These are phyloP conservation scores for Salix brachista DNA, from an alignment of 345 rosid species.

Conservation along the genomic window DNA sequence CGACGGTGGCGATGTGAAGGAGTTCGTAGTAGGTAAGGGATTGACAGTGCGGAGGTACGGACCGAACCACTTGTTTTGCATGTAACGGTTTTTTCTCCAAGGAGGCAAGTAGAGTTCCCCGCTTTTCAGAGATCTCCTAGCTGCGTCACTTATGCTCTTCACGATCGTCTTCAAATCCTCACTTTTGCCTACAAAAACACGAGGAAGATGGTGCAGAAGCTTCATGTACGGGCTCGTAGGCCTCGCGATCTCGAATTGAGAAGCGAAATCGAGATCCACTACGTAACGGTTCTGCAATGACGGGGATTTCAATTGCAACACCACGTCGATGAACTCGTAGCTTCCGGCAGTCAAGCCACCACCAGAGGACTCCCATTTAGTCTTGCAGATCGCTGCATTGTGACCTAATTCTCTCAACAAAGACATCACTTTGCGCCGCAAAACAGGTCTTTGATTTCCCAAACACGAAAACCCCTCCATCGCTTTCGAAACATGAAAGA, in stretches of 20 bases:
- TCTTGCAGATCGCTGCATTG: constrained; percentile 90
- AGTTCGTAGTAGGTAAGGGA: constrained; percentile 13
- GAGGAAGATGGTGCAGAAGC: constrained; percentile 44
- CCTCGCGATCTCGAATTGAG: constrained; percentile 77
- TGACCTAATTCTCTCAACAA: constrained; percentile 57
- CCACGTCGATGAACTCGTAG: constrained; percentile 83
- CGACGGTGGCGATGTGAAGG: constrained; percentile 26
- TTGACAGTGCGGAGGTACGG: constrained; percentile 59
- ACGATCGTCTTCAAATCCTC: constrained; percentile 66
- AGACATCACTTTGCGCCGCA: constrained; percentile 58
- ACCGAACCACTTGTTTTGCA: constrained; percentile 86
- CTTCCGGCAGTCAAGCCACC: constrained; percentile 55
- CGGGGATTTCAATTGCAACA: constrained; percentile 27
- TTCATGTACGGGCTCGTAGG: constrained; percentile 57
- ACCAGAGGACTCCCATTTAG: constrained; percentile 66
- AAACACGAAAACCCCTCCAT: constrained; percentile 42
- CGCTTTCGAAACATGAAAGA: constrained; percentile 40
- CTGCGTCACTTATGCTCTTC: constrained; percentile 51
- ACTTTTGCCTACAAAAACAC: constrained; percentile 49
- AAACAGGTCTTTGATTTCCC: constrained; percentile 28
- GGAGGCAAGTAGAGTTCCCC: constrained; percentile 68
- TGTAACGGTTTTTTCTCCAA: constrained; percentile 87
- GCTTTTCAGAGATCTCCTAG: constrained; percentile 59
- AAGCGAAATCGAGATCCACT: constrained; percentile 69
- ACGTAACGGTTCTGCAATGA: constrained; percentile 42